A percentile compares a stretch with the other conserved stretches of the same genome.
Conservation (phyloP, 78 protist species). For the Dictyostelium discoideum region dicty_2.7 NC_007091.3:1861501-1862000, state of each 20-base stretch:
- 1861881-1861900: not conserved
- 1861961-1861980: too few relatives aligned
- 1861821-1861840: not conserved
- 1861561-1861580: not conserved
- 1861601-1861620: not conserved
- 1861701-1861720: not conserved
- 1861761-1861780: not conserved
- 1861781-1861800: not conserved
- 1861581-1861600: not conserved
- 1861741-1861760: not conserved
- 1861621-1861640: conserved; percentile 2
- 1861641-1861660: not conserved
- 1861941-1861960: not conserved
- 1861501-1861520: not conserved
- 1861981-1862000: not conserved
- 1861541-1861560: not conserved
- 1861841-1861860: not conserved
- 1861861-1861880: not conserved
- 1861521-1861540: not conserved
- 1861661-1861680: not conserved
- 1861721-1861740: not conserved
- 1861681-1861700: too few relatives aligned
- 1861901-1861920: not conserved
- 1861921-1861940: not conserved
- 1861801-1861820: not conserved